A percentile compares a stretch with the other conserved stretches of the same genome.
Evolutionary conservation across 306 rosid genomes (phyloP).

Genomic region (Sesbania bispinosa): DNA sequence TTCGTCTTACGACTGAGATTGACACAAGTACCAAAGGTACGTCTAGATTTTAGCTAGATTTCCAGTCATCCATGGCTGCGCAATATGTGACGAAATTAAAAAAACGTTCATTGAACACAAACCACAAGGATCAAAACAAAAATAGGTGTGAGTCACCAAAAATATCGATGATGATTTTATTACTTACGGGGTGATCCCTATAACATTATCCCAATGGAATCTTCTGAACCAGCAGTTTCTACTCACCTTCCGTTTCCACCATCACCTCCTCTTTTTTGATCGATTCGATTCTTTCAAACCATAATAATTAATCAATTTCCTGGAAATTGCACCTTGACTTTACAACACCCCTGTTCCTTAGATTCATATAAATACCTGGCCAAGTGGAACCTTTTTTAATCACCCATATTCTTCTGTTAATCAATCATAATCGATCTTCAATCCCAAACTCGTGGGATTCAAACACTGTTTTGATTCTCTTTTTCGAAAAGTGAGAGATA

Average conservation of each 20-base stretch:
- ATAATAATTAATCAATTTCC: not conserved
- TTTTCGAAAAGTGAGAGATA: not conserved
- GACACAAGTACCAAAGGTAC: not conserved
- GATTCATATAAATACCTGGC: slow-evolving; percentile 15
- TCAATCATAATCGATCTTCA: not conserved
- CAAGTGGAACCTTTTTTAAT: not conserved
- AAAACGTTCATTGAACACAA: slow-evolving; percentile 16
- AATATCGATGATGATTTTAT: not conserved
- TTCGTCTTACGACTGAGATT: not conserved
- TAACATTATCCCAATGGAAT: not conserved
- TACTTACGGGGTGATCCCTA: not conserved
- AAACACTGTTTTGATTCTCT: not conserved
- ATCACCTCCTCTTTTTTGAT: not conserved
- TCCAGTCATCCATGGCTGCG: slow-evolving; percentile 29
- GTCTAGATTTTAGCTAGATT: slow-evolving; percentile 14
- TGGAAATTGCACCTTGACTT: slow-evolving; percentile 24
- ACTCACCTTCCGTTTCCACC: slow-evolving; percentile 25
- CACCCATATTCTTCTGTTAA: not conserved
- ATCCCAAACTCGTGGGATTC: too few relatives aligned
- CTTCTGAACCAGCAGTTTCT: not conserved
- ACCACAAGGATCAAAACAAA: not conserved
- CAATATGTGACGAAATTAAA: too few relatives aligned
- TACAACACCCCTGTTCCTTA: not conserved
- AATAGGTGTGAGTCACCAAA: not conserved
- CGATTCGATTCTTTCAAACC: not conserved